Conservation (phyloP, 148 eudicot species). For the Chenopodium album region DNA sequence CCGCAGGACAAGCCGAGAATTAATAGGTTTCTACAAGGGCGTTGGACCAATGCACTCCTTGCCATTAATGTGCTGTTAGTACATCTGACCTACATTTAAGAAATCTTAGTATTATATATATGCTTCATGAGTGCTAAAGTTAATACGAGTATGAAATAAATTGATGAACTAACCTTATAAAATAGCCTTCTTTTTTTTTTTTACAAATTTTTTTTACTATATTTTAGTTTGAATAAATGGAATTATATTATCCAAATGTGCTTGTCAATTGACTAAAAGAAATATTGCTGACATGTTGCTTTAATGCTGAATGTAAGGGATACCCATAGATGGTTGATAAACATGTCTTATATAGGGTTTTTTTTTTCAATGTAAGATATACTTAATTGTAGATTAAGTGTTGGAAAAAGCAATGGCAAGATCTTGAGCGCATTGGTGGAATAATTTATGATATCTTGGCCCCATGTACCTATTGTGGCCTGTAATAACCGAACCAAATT, state of each 20-base stretch:
- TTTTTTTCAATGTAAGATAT: neutral
- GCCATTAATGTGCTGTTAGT: constrained; percentile 73
- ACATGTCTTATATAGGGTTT: neutral
- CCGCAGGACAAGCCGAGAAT: constrained; percentile 33
- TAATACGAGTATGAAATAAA: no score
- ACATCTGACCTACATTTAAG: constrained; percentile 14
- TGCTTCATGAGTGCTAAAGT: neutral
- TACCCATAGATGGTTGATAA: no score
- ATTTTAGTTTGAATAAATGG: no score
- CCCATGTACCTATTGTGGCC: no score
- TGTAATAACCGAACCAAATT: no score
- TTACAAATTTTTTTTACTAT: no score
- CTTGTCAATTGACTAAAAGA: no score
- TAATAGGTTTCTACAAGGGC: constrained; percentile 39
- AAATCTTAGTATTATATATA: neutral
- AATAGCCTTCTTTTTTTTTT: no score
- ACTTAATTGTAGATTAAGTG: neutral
- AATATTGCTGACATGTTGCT: no score
- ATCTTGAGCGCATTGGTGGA: neutral
- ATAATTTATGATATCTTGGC: no score
- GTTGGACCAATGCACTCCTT: constrained; percentile 60
- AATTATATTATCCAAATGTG: no score
- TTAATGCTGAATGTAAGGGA: neutral
- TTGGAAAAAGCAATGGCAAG: neutral
- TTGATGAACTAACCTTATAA: neutral